Evolutionary conservation across 495 filamentous ascomycete species (phyloP), one percentile per base, ranked within the genome.

Genomic region (Pseudoneurospora amorphoporcata): DNA sequence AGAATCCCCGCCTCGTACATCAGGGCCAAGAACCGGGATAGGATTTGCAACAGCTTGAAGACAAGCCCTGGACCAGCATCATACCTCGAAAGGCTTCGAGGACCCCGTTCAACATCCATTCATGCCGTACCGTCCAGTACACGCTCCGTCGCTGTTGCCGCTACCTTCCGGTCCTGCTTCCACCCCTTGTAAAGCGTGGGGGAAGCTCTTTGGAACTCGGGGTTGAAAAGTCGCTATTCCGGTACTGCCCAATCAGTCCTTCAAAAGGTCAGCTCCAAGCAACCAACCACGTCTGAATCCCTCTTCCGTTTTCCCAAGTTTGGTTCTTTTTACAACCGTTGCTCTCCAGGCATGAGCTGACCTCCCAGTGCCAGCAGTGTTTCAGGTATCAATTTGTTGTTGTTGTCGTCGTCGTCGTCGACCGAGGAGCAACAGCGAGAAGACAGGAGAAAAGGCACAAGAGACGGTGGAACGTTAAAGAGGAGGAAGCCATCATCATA

Each of bases 1-100:
- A 79, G 10, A 9, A 73, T 41, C 17, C 73, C 76, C 4, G 73
- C 40, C 40, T 74, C 75, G n/a, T 73, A 71, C 43, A 78, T 19
- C 4, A 69, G 17, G 2, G 75, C 69, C 16, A 77, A 4, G 3
- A 69, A 72, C 9, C 78, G 75, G 14, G 58, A 71, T 14, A 74
- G 6, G 29, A 75, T 53, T 40, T 76, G 73, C 1, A 40, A 32
- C 29, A 73, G 68, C 72, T 72, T 78, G 70, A 78, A 76, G 32
- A 61, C 47, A 29, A 77, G 69, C 8, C 72, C 77, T 3, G 78
- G 73, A 1, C 53, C 53, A 16, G 29, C 2, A 65, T 65, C 53
- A 65, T 65, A 65, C 53, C 53, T 65, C 53, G 53, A 65, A 65
- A 65, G 53, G 53, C 53, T 65, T 65, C 29, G 53, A 65, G 53